These are phyloP conservation scores for Noccaea caerulescens DNA, from an alignment of 345 rosid genomes.

Conservation along the genomic window DNA sequence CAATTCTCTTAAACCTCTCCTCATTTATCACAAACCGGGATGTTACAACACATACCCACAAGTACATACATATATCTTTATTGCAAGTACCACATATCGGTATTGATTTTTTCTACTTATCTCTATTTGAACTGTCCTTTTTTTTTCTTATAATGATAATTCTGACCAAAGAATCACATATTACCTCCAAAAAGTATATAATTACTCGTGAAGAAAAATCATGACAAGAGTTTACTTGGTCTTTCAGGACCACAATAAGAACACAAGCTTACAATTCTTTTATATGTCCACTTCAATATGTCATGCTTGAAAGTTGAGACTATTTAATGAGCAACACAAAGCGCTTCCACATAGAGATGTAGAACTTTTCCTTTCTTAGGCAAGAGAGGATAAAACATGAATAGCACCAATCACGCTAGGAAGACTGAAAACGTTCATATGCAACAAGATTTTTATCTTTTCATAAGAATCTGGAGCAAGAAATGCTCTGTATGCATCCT, in stretches of 20 bases:
- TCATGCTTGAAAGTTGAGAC: constrained; percentile 31
- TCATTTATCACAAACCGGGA: too few species aligned
- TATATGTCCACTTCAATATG: constrained; percentile 28
- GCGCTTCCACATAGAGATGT: constrained; percentile 2
- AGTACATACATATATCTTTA: constrained; percentile 28
- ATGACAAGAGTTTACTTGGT: constrained; percentile 35
- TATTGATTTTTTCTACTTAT: constrained; percentile 2
- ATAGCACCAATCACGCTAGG: constrained; percentile 4
- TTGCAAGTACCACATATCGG: constrained; percentile 27
- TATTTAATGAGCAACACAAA: constrained; percentile 7
- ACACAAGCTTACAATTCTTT: constrained; percentile 30
- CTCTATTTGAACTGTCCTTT: constrained; percentile 2
- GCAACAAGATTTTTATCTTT: constrained; percentile 1
- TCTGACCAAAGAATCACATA: constrained; percentile 17
- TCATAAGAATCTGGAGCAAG: constrained; percentile 3
- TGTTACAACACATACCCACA: too few species aligned
- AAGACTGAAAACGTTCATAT: constrained; percentile 2
- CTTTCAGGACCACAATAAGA: constrained; percentile 42
- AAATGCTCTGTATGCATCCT: constrained; percentile 23
- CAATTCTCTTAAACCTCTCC: too few species aligned
- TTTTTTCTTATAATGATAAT: neutral
- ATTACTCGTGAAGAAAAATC: constrained; percentile 24
- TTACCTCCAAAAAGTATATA: constrained; percentile 32
- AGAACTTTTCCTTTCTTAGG: constrained; percentile 19
- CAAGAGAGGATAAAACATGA: constrained; percentile 26